A percentile compares a stretch with the other conserved stretches of the same genome.
Evolutionary conservation across 179 eudicot species (phyloP).

Genomic region (Monotropa hypopitys): DNA sequence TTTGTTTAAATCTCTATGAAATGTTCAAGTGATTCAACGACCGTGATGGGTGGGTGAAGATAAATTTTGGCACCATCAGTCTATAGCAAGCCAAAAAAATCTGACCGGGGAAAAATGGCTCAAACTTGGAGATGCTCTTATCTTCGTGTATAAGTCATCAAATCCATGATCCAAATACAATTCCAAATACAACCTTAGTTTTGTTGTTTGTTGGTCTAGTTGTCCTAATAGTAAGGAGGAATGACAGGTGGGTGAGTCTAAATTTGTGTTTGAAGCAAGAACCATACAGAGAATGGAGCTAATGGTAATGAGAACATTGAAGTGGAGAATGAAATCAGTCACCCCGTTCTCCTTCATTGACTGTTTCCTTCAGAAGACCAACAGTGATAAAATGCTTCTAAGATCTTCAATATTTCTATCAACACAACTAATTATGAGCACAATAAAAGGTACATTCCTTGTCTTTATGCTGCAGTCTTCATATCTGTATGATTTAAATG

Average conservation of each 20-base stretch:
- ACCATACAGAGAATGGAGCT: slow-evolving; percentile 77
- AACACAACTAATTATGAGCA: slow-evolving; percentile 43
- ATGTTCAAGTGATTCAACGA: too few species aligned
- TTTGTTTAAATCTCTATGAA: too few species aligned
- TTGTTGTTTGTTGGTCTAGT: neutral
- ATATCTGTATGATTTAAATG: neutral
- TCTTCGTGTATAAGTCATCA: neutral
- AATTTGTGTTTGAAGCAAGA: slow-evolving; percentile 55
- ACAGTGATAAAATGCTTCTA: slow-evolving; percentile 33
- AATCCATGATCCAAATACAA: neutral
- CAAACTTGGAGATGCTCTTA: too few species aligned
- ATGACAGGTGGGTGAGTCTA: slow-evolving; percentile 39
- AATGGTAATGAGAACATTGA: slow-evolving; percentile 56
- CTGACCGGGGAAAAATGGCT: too few species aligned
- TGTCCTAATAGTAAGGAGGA: slow-evolving; percentile 3
- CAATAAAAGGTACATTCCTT: slow-evolving; percentile 34
- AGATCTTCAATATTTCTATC: slow-evolving; percentile 29
- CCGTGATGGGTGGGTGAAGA: too few species aligned
- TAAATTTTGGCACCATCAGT: too few species aligned
- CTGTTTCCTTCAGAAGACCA: slow-evolving; percentile 37
- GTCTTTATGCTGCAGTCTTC: neutral
- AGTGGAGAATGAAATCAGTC: slow-evolving; percentile 75
- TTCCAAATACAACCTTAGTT: neutral
- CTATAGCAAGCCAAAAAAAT: too few species aligned
- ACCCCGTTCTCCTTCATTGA: slow-evolving; percentile 73